A percentile compares a stretch with the other conserved stretches of the same genome.
phyloP scores from a whole-genome alignment of 2,329 filamentous ascomycete genomes.

The Rhinocladiella mackenziei region DNA sequence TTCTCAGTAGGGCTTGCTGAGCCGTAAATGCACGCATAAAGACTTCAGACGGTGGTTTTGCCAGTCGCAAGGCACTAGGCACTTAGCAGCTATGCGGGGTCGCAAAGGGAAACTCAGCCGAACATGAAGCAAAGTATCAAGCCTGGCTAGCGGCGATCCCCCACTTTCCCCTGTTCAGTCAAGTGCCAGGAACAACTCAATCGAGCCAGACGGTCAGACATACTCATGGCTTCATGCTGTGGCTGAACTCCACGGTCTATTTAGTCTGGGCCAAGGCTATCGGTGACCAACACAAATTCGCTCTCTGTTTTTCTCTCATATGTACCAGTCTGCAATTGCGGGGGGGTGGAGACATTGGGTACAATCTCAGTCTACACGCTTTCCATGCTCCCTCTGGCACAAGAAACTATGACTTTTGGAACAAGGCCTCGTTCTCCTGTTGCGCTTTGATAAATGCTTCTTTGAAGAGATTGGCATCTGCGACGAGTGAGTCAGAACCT shows the following conservation, averaged over 20 bases:
- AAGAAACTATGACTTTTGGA: slow-evolving; percentile 42
- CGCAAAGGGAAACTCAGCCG: slow-evolving; percentile 15
- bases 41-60: too few relatives aligned
- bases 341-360: too few relatives aligned
- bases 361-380: too few relatives aligned
- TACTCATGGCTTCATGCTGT: too few relatives aligned
- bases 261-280: neutral
- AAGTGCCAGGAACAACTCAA: slow-evolving; percentile 7
- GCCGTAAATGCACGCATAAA: too few relatives aligned
- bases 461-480: slow-evolving; percentile 96
- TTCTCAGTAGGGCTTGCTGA: too few relatives aligned
- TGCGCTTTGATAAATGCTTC: slow-evolving; percentile 95
- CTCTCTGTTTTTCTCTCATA: neutral
- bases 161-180: neutral
- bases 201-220: neutral
- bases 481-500: slow-evolving; percentile 8
- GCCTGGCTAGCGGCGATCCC: slow-evolving; percentile 4
- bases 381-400: slow-evolving; percentile 8
- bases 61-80: too few relatives aligned
- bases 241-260: neutral
- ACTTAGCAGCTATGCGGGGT: slow-evolving; percentile 8
- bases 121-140: neutral
- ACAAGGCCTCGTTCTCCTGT: slow-evolving; percentile 88
- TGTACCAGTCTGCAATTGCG: neutral
- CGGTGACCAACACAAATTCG: neutral